Evolutionary conservation across 2,329 filamentous ascomycete genomes (phyloP), one percentile per base, ranked within the genome.

Genomic region (Aspergillus sp.): DNA sequence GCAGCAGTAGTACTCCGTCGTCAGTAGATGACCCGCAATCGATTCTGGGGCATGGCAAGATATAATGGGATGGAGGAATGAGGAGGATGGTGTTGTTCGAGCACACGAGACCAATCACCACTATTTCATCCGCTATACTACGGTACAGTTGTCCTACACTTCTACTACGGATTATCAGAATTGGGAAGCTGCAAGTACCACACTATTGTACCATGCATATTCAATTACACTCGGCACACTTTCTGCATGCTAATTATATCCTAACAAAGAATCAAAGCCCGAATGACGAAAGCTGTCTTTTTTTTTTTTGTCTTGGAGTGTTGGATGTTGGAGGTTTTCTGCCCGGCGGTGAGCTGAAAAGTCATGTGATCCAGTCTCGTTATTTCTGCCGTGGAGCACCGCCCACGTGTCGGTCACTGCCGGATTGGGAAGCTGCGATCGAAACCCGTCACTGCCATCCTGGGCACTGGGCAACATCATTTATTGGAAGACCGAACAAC

Each of bases 301-400:
- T n/a, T 44, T 21, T 44, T 21, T 44, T 31, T 31, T 31, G 9
- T 11, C 8, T 31, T 31, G 2, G 8, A 31, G 9, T 31, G 27
- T 33, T 41, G 43, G 27, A 31, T 31, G 21, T 54, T 41, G 52
- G n/a, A 33, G 19, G 11, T 54, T 54, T 54, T 54, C 52, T 54
- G 52, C 52, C 52, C 6, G 44, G 43, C 52, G 44, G 52, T 41
- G 33, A 14, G n/a, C 3, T 17, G 1, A 24, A 6, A 15, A 8
- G 23, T 54, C 52, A 54, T 15, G 23, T 54, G 52, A 39, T 17
- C 6, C 14, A 2, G 9, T 19, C 2, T 8, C 24, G 27, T 9
- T 6, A 12, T 11, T 31, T 40, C 35, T 40, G 43, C 43, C 24
- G 15, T n/a, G 3, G 3, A 4, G 5, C 3, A 23, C 17, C 24